Evolutionary conservation across 2,329 filamentous ascomycete genomes (phyloP), one percentile per base, ranked within the genome.

Genomic region (Hypomyces rosellus): DNA sequence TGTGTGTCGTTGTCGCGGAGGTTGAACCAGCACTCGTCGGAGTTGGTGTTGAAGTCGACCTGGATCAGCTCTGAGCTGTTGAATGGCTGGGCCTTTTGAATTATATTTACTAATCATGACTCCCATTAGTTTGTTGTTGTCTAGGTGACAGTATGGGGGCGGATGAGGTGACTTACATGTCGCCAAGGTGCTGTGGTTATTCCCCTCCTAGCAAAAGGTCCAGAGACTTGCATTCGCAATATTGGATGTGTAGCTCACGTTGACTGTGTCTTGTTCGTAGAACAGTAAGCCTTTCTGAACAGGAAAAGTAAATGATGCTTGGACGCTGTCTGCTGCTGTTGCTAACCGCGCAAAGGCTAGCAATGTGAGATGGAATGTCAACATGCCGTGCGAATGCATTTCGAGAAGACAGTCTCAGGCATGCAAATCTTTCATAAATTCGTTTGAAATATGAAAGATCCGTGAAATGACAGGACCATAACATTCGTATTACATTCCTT

Each of bases 231-330:
- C 33, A 16, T 43, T 51, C 30, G 39, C 22, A 22, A 49, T 39
- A 8, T 49, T 39, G 5, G 51, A 46, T n/a, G 37, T 49, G n/a
- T 48, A 55, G 43, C 50, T 55, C 13, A 55, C 51, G 5, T 33
- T 45, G 11, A 53, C 50, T 11, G 50, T 45, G 36, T 55, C 54
- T 3, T 50, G 33, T 37, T 53, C 50, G 25, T 51, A 51, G 39
- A 55, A 55, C 11, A 22, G 46, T 14, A 55, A 34, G 3, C 48
- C 50, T 34, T 51, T 36, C 20, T 49, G 36, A 9, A 33, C 42
- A 16, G 54, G 54, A 36, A 46, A 53, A 6, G 51, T 53, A 42
- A 53, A 55, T 2, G 15, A 5, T 6, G 34, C 48, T 15, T 30
- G 30, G 12, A 15, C 13, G 7, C n/a, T 16, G 13, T 7, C 13